Evolutionary conservation across 108 stramenopile species (phyloP), one percentile per base, ranked within the genome.

Genomic region (Asterionellopsis glacialis): DNA sequence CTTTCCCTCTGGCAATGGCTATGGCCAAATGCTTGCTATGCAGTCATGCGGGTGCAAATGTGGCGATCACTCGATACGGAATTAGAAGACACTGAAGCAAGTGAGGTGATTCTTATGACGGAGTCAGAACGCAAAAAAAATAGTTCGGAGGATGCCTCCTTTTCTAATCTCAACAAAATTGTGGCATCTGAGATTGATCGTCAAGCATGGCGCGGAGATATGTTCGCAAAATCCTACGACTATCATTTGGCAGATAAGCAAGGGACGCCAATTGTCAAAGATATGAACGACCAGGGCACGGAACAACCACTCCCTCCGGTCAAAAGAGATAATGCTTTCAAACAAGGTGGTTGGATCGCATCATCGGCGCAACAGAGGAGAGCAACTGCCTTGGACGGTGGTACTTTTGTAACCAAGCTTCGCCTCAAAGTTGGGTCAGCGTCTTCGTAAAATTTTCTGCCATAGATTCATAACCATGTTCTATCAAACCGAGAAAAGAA

Each of bases 1-100:
- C 56, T 93, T 25, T 66, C 85, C 14, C 55, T 93, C 45, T 93
- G 91, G 91, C 88, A 90, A 64, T 90, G 88, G 86, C 18, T 89
- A 10, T 93, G 86, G 84, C 81, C 86, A 9, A 61, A 65, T 9
- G 74, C 73, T 25, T 93, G 91, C 59, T 73, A 60, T 59, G 80
- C 85, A 16, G 61, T 81, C 5, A 55, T 85, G 57, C 69, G 76
- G 50, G 74, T 84, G 18, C 82, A 81, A 50, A 45, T 75, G 25
- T 81, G 76, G 81, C 74, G 79, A 57, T 22, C 64, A 48, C 65
- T 69, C 45, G 87, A 87, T 66, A 62, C 52, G 19, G 72, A 65
- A 7, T 51, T 87, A 43, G 91, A 85, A 10, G 33, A 33, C 7
- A 33, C 33, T 7, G 33, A 33, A 33, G 78, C 82, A 9, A 69